Evolutionary conservation across 305 asterid genomes (phyloP).

Genomic region (Solanum hybrid): DNA sequence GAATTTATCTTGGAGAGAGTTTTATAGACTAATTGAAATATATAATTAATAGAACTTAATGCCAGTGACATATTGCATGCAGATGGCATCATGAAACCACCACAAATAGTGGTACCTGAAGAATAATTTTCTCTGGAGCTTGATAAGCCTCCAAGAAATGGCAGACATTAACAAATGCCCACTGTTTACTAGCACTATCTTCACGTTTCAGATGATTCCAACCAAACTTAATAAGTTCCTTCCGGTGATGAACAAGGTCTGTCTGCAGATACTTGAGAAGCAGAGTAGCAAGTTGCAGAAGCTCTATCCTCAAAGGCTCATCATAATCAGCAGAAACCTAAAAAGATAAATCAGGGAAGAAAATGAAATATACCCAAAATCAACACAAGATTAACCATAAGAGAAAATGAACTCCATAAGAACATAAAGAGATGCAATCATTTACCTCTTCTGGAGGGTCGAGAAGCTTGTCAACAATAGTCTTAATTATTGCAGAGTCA

Average conservation of each 20-base stretch:
- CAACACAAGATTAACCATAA: background rate
- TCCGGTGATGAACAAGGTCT: constrained; percentile 94
- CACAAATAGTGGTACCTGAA: constrained; percentile 58
- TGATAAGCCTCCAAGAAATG: constrained; percentile 99
- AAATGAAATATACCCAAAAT: background rate
- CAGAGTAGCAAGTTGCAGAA: constrained; percentile 96
- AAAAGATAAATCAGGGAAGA: background rate
- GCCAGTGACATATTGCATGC: background rate
- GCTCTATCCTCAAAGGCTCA: constrained; percentile 98
- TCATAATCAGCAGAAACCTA: constrained; percentile 94
- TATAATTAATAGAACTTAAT: background rate
- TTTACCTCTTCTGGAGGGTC: constrained; percentile 99
- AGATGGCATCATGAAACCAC: constrained; percentile 3
- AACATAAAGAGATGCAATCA: constrained; percentile 8
- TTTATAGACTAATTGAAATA: background rate
- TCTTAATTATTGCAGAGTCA: constrained; percentile 80
- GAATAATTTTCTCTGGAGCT: constrained; percentile 97
- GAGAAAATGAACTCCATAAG: background rate
- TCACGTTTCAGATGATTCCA: constrained; percentile 99
- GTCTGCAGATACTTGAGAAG: constrained; percentile 97
- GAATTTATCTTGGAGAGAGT: background rate
- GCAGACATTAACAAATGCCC: constrained; percentile 99
- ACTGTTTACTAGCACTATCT: constrained; percentile 99
- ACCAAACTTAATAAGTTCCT: constrained; percentile 96
- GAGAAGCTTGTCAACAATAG: constrained; percentile 89